Base-by-base conservation (phyloP, 2,329 filamentous ascomycete species). In the Fusarium lyarnte region DNA sequence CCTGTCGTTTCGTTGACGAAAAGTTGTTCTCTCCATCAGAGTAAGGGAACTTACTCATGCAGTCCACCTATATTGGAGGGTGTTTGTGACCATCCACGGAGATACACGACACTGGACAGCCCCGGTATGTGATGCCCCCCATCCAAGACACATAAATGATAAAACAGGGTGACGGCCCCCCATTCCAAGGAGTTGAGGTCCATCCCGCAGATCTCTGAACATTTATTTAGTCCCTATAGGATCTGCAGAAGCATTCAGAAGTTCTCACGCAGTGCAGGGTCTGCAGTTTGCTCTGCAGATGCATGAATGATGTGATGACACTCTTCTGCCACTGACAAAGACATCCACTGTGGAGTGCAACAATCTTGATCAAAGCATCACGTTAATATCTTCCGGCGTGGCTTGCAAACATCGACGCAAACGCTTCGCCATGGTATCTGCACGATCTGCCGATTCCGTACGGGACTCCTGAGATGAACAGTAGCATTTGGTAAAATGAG, bases 111-210 rank as follows among this genome's bases (percentile, higher is more conserved):
- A 9, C n/a, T n/a, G n/a, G n/a, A n/a, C n/a, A n/a, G 0, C 9
- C 33, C 13, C 6, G 33, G 49, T 16, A 52, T 27, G 23, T 16
- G 49, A 9, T 38, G 23, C 5, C 23, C 1, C 31, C 13, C n/a
- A 21, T 21, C 13, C 17, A 12, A n/a, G 33, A 52, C 49, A 36
- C 13, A 6, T 0, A n/a, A n/a, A n/a, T n/a, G n/a, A n/a, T n/a
- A 27, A n/a, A 38, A 27, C 23, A 52, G n/a, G 33, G 33, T 3
- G 13, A 17, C 2, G 2, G 7, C 3, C 23, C 12, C 17, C 10
- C 13, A 17, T 38, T 5, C 5, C 33, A 27, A 12, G 7, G 6
- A 52, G 2, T 5, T 1, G 21, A 9, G 13, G 1, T 6, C 0
- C 19, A 38, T 13, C 17, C 9, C n/a, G 33, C 13, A 17, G 49